Evolutionary conservation across 2,329 filamentous ascomycete species (phyloP).

Genomic region (Claviceps fusiformis): DNA sequence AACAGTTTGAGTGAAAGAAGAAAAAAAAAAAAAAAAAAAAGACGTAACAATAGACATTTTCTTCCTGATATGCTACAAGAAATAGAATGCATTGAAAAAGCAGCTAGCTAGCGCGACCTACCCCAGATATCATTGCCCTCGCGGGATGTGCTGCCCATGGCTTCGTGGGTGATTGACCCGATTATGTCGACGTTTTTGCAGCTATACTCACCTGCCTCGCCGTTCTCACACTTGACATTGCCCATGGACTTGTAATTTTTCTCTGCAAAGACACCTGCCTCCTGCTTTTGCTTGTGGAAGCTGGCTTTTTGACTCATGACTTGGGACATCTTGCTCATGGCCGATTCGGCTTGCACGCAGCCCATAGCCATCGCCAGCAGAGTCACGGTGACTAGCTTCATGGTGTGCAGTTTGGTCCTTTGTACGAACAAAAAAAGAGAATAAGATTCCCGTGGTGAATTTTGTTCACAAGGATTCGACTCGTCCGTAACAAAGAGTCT

Average conservation of each 20-base stretch:
- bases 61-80: neutral
- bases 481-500: neutral
- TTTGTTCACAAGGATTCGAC: neutral
- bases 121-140: constrained; percentile 23
- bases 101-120: neutral
- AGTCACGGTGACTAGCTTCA: neutral
- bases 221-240: neutral
- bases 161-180: constrained; percentile 23
- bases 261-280: neutral
- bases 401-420: neutral
- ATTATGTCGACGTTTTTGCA: constrained; percentile 23
- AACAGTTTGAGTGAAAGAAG: neutral
- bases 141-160: constrained; percentile 20
- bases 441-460: neutral
- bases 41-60: neutral
- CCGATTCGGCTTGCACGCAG: neutral
- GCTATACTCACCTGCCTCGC: constrained; percentile 14
- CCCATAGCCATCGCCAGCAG: neutral
- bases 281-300: neutral
- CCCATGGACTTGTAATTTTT: neutral
- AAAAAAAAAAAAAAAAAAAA: neutral
- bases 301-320: neutral
- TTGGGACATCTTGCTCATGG: neutral
- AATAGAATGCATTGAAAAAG: neutral
- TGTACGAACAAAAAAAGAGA: neutral